A percentile compares a stretch with the other conserved stretches of the same genome.
Evolutionary conservation across 2,329 filamentous ascomycete species (phyloP).

Genomic region (Calonectria pseudoreteaudii): DNA sequence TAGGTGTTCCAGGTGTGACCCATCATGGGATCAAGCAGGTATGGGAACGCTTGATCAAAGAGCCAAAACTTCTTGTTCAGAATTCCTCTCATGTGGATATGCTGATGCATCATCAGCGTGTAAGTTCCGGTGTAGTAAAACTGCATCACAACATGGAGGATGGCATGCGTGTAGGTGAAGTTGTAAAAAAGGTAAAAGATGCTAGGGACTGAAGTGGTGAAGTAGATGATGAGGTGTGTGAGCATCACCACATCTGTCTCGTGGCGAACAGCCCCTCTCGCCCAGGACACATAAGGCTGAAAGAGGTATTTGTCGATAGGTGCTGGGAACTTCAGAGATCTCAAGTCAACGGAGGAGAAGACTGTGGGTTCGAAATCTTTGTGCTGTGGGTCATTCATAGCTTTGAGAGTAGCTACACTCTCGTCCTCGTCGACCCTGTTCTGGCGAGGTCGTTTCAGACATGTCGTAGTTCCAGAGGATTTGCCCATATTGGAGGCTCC

Average conservation of each 20-base stretch:
- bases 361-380: constrained; percentile 60
- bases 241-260: constrained; percentile 83
- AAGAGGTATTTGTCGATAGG: constrained; percentile 63
- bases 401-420: constrained; percentile 45
- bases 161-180: constrained; percentile 76
- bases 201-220: constrained; percentile 76
- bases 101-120: constrained; percentile 86
- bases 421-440: constrained; percentile 2
- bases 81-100: constrained; percentile 82
- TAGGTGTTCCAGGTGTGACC: constrained; percentile 90
- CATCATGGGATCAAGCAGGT: constrained; percentile 80
- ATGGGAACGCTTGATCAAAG: constrained; percentile 77
- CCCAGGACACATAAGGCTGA: constrained; percentile 69
- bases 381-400: constrained; percentile 55
- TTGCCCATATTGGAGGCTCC: background rate
- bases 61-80: constrained; percentile 65
- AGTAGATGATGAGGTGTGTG: constrained; percentile 80
- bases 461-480: constrained; percentile 16
- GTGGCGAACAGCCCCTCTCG: constrained; percentile 68
- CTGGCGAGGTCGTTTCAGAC: constrained; percentile 8
- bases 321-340: constrained; percentile 49
- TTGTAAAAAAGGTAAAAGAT: constrained; percentile 72
- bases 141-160: constrained; percentile 75
- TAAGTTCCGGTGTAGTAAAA: constrained; percentile 78
- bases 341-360: constrained; percentile 56